Base-by-base conservation (phyloP, 2,329 filamentous ascomycete genomes). In the Grosmannia huntii region DNA sequence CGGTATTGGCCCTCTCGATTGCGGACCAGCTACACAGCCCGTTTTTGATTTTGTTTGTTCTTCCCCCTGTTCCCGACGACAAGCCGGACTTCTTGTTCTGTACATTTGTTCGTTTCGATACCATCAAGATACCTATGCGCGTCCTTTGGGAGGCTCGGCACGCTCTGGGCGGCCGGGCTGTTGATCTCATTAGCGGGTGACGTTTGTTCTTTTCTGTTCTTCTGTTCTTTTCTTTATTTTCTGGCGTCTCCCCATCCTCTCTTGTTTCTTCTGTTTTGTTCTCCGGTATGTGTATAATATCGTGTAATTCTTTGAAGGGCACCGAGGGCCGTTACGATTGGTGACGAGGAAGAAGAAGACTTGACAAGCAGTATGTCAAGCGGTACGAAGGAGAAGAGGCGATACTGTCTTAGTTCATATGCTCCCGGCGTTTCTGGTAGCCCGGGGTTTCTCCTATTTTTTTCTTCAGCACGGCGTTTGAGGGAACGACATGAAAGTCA, bases 1-100 rank as follows among this genome's bases (percentile, higher is more conserved):
- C 61, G 52, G 51, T 61, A 56, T 56, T 59, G 48, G 55, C 59
- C 38, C 2, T n/a, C 59, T 14, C 55, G 46, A 23, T 36, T 63
- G 31, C 56, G 59, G 27, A 33, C 36, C 9, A 63, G 62, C 53
- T 54, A 57, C 23, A 61, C 60, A 5, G 62, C 60, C 2, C 59
- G 49, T 16, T 60, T 60, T 36, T 62, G 51, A 57, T 58, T 61
- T 53, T 51, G 36, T 61, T 50, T 51, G 36, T 36, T 59, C 51
- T 55, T 61, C 60, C 53, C 21, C n/a, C 2, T 36, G 11, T 25
- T 19, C 23, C 49, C 51, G 4, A 28, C 21, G 33, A 51, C 27
- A 36, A 53, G 16, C 31, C 31, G 28, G 28, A 11, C 51, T 53
- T 53, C 31, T 19, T 53, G 16, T 36, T 36, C 33, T 54, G 11